Percentiles rank a stretch among this genome's conserved stretches.
phyloP scores from a whole-genome alignment of 306 rosid species.

The Gynostemma pentaphyllum region DNA sequence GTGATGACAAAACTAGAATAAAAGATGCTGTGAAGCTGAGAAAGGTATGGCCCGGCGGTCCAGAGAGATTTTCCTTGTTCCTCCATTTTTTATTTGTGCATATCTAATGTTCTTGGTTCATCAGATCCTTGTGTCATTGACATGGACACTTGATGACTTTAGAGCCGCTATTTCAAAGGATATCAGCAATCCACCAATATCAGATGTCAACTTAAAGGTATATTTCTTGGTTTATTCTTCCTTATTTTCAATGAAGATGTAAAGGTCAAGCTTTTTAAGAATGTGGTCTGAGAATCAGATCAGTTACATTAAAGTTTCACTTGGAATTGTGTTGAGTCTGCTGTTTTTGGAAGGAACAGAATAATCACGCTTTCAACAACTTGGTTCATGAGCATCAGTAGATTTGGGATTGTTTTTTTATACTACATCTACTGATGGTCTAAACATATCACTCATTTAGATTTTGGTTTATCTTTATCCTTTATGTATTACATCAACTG shows the following conservation, averaged over 20 bases:
- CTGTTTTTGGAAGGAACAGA: too few relatives aligned
- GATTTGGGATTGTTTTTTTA: too few relatives aligned
- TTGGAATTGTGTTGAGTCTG: not conserved
- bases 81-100: conserved; percentile 11
- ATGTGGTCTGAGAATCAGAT: not conserved
- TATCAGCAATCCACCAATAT: conserved; percentile 40
- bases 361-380: too few relatives aligned
- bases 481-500: too few relatives aligned
- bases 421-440: too few relatives aligned
- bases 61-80: conserved; percentile 10
- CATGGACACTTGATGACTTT: conserved; percentile 66
- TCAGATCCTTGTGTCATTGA: conserved; percentile 44
- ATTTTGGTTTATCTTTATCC: too few relatives aligned
- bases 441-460: too few relatives aligned
- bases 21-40: conserved; percentile 74
- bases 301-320: not conserved
- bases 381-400: too few relatives aligned
- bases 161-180: conserved; percentile 41
- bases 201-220: conserved; percentile 72
- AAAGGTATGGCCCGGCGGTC: conserved; percentile 43
- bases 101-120: conserved; percentile 13
- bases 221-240: not conserved
- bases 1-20: conserved; percentile 55
- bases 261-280: not conserved
- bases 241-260: not conserved